These are phyloP conservation scores for Tarenaya hassleriana DNA, from an alignment of 345 rosid species.

Conservation along the genomic window DNA sequence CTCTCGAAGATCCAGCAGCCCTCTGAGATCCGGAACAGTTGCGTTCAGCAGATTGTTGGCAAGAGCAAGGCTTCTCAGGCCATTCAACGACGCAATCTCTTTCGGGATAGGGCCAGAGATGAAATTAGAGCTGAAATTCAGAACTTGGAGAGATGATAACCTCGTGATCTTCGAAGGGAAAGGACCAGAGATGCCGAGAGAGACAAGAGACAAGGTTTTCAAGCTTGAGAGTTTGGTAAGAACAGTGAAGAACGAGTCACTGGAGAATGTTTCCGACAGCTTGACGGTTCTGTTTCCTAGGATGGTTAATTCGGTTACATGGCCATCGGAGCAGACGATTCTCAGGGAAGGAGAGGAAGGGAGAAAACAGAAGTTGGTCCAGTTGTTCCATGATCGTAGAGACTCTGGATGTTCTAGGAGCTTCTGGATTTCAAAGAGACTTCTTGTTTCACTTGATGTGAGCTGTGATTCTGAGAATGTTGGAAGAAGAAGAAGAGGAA, in stretches of 20 bases:
- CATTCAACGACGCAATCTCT: constrained; percentile 40
- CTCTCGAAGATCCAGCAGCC: constrained; percentile 38
- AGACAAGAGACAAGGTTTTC: constrained; percentile 55
- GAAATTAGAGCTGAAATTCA: constrained; percentile 72
- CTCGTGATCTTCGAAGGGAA: constrained; percentile 51
- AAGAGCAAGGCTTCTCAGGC: constrained; percentile 54
- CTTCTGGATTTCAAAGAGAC: constrained; percentile 51
- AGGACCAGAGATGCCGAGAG: constrained; percentile 74
- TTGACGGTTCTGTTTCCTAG: constrained; percentile 51
- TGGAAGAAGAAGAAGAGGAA: constrained; percentile 25
- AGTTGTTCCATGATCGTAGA: constrained; percentile 69
- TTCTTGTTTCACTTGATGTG: constrained; percentile 43
- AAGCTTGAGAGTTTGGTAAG: constrained; percentile 59
- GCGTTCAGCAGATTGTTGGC: constrained; percentile 56
- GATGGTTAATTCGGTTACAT: constrained; percentile 50
- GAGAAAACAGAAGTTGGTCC: constrained; percentile 67
- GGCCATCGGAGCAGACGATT: constrained; percentile 46
- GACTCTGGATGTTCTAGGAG: constrained; percentile 60
- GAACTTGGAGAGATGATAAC: constrained; percentile 40
- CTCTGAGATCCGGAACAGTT: constrained; percentile 53
- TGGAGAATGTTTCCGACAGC: constrained; percentile 46
- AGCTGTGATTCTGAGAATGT: constrained; percentile 44
- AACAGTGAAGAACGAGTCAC: constrained; percentile 59
- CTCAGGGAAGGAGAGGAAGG: constrained; percentile 55
- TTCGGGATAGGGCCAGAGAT: constrained; percentile 54